These are phyloP conservation scores for Termitomyces bulborhizus DNA, from an alignment of 768 basidiomycete genomes.

Conservation along the genomic window DNA sequence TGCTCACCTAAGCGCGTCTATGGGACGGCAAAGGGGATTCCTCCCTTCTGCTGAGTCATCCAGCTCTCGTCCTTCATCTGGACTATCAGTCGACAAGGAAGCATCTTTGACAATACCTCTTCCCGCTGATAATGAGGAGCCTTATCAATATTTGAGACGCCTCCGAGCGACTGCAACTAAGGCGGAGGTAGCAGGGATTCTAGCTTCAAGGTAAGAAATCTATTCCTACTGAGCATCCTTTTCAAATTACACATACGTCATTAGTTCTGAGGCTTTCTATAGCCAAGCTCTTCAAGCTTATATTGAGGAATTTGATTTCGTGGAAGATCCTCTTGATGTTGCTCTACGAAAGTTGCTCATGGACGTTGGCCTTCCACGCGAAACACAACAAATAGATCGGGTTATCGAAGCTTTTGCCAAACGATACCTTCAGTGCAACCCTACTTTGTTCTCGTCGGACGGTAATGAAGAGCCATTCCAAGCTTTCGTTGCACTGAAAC, in stretches of 20 bases:
- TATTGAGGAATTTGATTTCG: conserved; percentile 74
- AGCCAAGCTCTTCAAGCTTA: conserved; percentile 62
- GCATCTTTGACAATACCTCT: conserved; percentile 37
- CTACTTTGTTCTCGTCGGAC: conserved; percentile 67
- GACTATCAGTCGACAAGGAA: conserved; percentile 37
- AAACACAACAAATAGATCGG: conserved; percentile 98
- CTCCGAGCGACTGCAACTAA: conserved; percentile 62
- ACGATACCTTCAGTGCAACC: conserved; percentile 80
- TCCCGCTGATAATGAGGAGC: conserved; percentile 53
- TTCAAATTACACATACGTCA: neutral
- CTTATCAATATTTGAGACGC: conserved; percentile 67
- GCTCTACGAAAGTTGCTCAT: conserved; percentile 86
- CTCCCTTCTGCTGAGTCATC: conserved; percentile 14
- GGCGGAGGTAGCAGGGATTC: conserved; percentile 70
- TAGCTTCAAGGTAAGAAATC: conserved; percentile 69
- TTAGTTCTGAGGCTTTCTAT: conserved; percentile 70
- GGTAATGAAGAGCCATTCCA: conserved; percentile 38
- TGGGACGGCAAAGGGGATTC: neutral
- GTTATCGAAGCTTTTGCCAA: conserved; percentile 94
- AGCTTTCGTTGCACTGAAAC: neutral
- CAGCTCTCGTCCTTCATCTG: conserved; percentile 32
- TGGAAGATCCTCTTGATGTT: conserved; percentile 79
- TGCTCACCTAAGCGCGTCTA: neutral
- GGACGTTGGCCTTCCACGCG: conserved; percentile 86
- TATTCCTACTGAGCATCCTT: conserved; percentile 1